Evolutionary conservation across 257 asterid genomes (phyloP).

Genomic region (Rehmannia glutinosa): DNA sequence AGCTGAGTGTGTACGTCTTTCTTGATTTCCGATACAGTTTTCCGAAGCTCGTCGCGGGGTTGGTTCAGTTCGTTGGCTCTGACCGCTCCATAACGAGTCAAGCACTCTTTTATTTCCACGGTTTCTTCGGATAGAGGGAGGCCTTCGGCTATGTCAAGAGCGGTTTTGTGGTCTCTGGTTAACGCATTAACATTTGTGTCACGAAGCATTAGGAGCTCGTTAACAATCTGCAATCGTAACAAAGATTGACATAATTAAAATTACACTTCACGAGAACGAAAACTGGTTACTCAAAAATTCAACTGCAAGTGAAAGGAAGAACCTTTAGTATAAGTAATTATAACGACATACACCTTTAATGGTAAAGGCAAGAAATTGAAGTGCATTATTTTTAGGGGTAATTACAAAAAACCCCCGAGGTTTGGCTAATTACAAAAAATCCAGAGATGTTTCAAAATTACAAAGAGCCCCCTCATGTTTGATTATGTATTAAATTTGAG

Average conservation of each 20-base stretch:
- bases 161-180: slow-evolving; percentile 65
- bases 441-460: no score
- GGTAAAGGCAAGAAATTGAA: not conserved
- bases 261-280: not conserved
- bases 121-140: slow-evolving; percentile 74
- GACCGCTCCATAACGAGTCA: slow-evolving; percentile 54
- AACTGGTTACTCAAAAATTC: not conserved
- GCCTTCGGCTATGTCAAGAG: slow-evolving; percentile 76
- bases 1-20: slow-evolving; percentile 70
- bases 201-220: slow-evolving; percentile 51
- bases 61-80: slow-evolving; percentile 67
- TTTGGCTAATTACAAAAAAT: no score
- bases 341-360: not conserved
- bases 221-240: slow-evolving; percentile 55
- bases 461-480: no score
- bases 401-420: no score
- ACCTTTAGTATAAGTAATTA: not conserved
- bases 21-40: slow-evolving; percentile 69
- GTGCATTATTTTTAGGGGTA: not conserved
- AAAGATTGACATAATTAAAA: not conserved
- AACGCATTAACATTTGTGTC: slow-evolving; percentile 71
- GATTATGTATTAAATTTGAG: no score
- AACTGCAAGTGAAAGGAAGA: not conserved
- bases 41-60: slow-evolving; percentile 72
- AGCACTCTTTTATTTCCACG: slow-evolving; percentile 53